A percentile compares a stretch with the other conserved stretches of the same genome.
Conservation (phyloP, 192 early-diverging fungal genomes). For the Podila epigama region DNA sequence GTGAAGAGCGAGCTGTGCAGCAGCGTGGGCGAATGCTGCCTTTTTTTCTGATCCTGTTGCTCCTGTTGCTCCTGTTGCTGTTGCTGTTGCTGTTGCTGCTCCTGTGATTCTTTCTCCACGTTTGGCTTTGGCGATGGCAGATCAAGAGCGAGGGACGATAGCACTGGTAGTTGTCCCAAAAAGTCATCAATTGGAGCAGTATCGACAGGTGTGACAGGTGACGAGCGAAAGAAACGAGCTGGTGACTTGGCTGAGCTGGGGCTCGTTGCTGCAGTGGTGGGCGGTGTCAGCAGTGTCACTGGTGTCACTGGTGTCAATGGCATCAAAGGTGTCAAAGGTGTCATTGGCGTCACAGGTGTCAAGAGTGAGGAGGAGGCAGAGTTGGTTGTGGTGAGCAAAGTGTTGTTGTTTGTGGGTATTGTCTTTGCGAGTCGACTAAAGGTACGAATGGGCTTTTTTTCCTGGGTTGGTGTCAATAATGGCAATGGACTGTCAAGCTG, state of each 20-base stretch:
- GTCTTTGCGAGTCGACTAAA: constrained; percentile 12
- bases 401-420: background rate
- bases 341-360: background rate
- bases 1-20: background rate
- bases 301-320: background rate
- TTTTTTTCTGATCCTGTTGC: background rate
- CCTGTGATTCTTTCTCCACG: background rate
- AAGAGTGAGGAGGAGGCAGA: background rate
- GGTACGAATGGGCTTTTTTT: background rate
- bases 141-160: no score
- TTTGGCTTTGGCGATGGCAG: no score
- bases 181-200: no score
- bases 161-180: no score
- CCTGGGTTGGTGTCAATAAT: background rate
- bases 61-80: background rate
- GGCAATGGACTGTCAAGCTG: constrained; percentile 2
- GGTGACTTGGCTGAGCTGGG: no score
- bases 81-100: background rate
- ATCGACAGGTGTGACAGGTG: no score
- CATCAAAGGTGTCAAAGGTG: background rate
- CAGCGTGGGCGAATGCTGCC: no score
- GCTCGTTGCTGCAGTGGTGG: no score
- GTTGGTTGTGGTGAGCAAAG: background rate
- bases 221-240: no score
- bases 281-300: background rate